Conservation (phyloP, 352 stramenopile species). For the Peronosclerospora sorghi region DNA sequence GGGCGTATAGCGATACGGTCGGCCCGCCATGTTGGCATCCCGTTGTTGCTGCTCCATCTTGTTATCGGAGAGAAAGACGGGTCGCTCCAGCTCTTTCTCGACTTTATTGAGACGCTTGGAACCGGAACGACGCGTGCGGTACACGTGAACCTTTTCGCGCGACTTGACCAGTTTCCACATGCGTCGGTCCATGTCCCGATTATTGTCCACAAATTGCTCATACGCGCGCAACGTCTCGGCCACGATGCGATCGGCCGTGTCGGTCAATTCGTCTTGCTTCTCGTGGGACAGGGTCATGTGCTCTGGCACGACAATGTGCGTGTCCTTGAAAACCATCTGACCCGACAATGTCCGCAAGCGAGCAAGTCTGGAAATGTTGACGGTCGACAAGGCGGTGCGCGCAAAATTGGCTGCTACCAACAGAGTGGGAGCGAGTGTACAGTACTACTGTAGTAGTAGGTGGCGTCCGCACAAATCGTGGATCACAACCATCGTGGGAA, state of each 20-base stretch:
- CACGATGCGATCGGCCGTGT: constrained; percentile 45
- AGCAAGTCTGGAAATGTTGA: constrained; percentile 15
- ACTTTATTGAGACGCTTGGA: constrained; percentile 10
- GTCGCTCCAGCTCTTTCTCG: constrained; percentile 25
- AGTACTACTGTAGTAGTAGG: not conserved
- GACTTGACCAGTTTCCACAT: constrained; percentile 50
- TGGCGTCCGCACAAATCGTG: constrained; percentile 14
- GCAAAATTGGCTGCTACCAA: constrained; percentile 4
- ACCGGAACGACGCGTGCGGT: constrained; percentile 32
- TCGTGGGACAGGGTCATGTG: constrained; percentile 23
- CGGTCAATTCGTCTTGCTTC: constrained; percentile 29
- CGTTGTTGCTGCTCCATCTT: constrained; percentile 24
- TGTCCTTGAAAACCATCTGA: constrained; percentile 17
- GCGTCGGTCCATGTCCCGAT: constrained; percentile 24
- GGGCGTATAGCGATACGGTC: constrained; percentile 12
- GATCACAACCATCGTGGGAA: constrained; percentile 1
- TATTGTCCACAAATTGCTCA: constrained; percentile 33
- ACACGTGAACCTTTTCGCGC: constrained; percentile 48
- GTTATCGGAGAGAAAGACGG: constrained; percentile 32
- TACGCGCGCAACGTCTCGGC: constrained; percentile 43
- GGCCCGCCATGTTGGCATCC: constrained; percentile 12
- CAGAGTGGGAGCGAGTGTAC: no score
- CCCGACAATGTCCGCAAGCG: no score
- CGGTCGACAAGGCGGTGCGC: constrained; percentile 1
- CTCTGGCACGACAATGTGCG: constrained; percentile 14